Base-by-base conservation (phyloP, 208 protist genomes). In the Trypanosomatidae sp. region DNA sequence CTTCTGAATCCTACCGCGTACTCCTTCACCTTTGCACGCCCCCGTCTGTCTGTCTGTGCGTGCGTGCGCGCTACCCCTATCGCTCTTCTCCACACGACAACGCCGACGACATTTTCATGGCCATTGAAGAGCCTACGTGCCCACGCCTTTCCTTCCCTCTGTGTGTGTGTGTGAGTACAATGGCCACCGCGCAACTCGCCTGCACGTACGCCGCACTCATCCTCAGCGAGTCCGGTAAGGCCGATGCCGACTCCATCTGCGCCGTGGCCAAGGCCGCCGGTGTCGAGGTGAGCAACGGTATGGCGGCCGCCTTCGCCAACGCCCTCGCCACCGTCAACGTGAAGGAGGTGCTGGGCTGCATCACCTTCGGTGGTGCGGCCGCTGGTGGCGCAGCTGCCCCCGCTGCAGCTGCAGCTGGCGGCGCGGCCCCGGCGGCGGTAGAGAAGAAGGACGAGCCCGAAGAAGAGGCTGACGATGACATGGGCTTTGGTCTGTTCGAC, bases 161-260 rank as follows among this genome's bases (percentile, higher is more conserved):
- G 30, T 64, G 58, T 43, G 58, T 43, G 13, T 25, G 33, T 28
- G 33, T 43, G 44, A 39, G 1, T 28, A 43, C 36, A 1, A 84
- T 71, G 70, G 44, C 71, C 25, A 92, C 71, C 69, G 77, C 88
- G 66, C 95, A 98, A 83, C 92, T 98, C 65, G 96, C 96, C n/a
- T 98, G 96, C 90, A 90, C 90, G 28, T 98, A 98, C 90, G 91
- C 97, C 78, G 89, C 95, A 67, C 87, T 99, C 65, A 94, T 98
- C 82, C 92, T 99, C 50, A 86, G 88, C 77, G 97, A 98, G 82
- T 90, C 88, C 75, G 91, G 92, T 71, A 91, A 91, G 82, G 82
- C 84, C 80, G 94, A 97, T 59, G 91, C 86, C 43, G 74, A 62
- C 58, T 83, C 71, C 66, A 78, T 96, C 71, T 60, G 71, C 56